Evolutionary conservation across 345 rosid species (phyloP).

Genomic region (Salix udensis): DNA sequence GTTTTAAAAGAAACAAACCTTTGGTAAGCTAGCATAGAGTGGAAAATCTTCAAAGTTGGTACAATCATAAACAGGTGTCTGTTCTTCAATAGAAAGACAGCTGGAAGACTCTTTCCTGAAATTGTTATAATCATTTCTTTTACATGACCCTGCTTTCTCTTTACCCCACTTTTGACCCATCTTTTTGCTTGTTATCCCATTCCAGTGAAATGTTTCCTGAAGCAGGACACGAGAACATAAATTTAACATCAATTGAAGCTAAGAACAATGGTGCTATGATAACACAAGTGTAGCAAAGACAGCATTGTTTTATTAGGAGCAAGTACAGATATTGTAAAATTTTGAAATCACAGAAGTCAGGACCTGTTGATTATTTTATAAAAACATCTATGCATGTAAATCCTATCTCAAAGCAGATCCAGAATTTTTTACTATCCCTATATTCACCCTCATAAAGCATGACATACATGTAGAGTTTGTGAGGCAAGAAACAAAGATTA

Average conservation of each 20-base stretch:
- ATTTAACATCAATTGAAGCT: conserved; percentile 4
- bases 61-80: conserved; percentile 24
- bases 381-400: neutral
- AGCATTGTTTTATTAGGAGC: neutral
- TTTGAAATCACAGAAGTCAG: neutral
- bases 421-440: neutral
- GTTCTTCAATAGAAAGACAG: conserved; percentile 34
- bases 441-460: neutral
- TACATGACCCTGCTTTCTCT: conserved; percentile 49
- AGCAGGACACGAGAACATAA: conserved; percentile 16
- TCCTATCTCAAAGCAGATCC: neutral
- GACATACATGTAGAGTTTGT: neutral
- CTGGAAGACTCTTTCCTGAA: conserved; percentile 38
- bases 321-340: neutral
- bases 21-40: conserved; percentile 54
- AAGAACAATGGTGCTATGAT: neutral
- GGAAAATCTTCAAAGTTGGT: conserved; percentile 58
- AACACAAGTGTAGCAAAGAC: neutral
- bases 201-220: conserved; percentile 72
- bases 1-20: conserved; percentile 46
- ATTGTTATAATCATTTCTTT: conserved; percentile 40
- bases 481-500: neutral
- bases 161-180: conserved; percentile 92
- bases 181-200: conserved; percentile 80
- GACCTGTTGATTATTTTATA: neutral